phyloP scores from a whole-genome alignment of 108 stramenopile genomes.

The Parmales sp. region DNA sequence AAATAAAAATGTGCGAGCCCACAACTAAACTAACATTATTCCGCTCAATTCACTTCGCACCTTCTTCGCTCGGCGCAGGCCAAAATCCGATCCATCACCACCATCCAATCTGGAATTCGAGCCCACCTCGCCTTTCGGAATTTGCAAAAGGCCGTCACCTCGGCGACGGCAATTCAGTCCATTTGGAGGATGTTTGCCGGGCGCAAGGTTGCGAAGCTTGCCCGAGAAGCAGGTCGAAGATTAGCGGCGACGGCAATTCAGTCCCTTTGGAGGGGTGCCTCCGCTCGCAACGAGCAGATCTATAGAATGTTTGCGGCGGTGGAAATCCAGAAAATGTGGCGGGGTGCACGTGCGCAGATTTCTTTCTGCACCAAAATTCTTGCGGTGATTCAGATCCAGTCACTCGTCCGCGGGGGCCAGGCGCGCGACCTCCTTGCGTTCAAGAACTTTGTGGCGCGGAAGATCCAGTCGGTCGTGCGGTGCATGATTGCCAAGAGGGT shows the following conservation, averaged over 20 bases:
- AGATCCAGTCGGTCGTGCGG: background rate
- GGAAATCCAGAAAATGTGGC: conserved; percentile 38
- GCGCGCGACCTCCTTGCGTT: background rate
- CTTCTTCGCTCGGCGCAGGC: too few species aligned
- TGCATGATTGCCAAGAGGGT: background rate
- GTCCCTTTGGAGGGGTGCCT: background rate
- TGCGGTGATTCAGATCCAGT: conserved; percentile 38
- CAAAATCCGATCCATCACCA: too few species aligned
- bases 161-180: conserved; percentile 14
- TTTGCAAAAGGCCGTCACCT: background rate
- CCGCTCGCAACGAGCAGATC: background rate
- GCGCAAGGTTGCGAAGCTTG: background rate
- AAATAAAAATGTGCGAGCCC: too few species aligned
- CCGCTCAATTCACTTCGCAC: too few species aligned
- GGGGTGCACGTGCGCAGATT: conserved; percentile 45
- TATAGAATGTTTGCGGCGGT: conserved; percentile 12
- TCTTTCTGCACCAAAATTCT: conserved; percentile 38
- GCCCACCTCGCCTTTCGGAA: background rate
- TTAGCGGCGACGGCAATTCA: background rate
- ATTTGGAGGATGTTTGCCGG: background rate
- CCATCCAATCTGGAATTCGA: too few species aligned
- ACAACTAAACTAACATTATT: too few species aligned
- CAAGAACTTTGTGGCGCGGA: background rate
- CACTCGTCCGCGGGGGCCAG: conserved; percentile 15
- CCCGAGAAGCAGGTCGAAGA: background rate